A percentile compares a stretch with the other conserved stretches of the same genome.
These are phyloP conservation scores for Uronychia binucleata DNA, from an alignment of 73 alveolate species.

Conservation along the genomic window DNA sequence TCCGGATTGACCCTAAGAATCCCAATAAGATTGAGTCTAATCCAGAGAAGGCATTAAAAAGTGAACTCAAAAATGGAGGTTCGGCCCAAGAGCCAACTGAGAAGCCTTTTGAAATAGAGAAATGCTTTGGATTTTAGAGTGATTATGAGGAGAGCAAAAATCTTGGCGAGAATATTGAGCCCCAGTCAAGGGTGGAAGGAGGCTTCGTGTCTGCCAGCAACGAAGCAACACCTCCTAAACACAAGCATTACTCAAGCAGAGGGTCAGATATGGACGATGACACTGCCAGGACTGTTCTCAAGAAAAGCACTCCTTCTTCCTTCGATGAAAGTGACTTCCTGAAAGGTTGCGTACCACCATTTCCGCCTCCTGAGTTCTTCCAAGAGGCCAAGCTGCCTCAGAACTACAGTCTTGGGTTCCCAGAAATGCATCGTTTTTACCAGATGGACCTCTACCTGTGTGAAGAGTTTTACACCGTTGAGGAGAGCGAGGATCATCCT, in stretches of 20 bases:
- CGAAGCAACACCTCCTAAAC: too few relatives aligned
- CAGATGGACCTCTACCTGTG: background rate
- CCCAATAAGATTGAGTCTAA: background rate
- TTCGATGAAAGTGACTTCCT: background rate
- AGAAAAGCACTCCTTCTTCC: background rate
- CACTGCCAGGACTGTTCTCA: background rate
- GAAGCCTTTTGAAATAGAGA: background rate
- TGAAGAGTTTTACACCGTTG: background rate
- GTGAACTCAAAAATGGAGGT: background rate
- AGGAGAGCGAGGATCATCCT: background rate
- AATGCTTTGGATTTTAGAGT: too few relatives aligned
- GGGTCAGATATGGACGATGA: too few relatives aligned
- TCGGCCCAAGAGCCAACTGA: background rate
- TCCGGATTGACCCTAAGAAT: background rate
- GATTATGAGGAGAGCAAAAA: too few relatives aligned
- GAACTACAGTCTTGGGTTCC: background rate
- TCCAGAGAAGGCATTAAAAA: background rate
- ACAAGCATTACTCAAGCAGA: too few relatives aligned
- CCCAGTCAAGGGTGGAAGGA: too few relatives aligned
- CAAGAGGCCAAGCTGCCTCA: background rate
- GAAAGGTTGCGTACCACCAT: background rate
- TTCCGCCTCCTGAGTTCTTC: background rate
- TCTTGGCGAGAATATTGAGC: too few relatives aligned
- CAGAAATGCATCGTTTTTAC: background rate
- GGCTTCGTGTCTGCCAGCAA: too few relatives aligned